Base-by-base conservation (phyloP, 805 yeast genomes). In the Ogataea minuta region DNA sequence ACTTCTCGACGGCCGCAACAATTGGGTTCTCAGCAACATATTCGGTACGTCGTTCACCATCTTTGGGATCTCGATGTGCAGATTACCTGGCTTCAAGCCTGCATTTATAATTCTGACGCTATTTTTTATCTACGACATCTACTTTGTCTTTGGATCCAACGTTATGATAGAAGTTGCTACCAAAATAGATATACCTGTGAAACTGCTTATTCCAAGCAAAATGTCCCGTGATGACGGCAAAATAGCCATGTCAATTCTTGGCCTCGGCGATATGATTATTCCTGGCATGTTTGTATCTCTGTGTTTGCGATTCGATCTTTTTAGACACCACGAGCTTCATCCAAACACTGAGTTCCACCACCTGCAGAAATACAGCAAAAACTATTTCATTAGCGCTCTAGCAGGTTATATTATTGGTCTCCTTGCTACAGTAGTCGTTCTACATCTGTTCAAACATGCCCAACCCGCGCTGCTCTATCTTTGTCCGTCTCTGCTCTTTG, bases 401-500 rank as follows among this genome's bases (percentile, higher is more conserved):
- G 25, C 66, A 2, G 69, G 76, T 9, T 82, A 82, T 54, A 39
- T 60, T 0, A 4, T 66, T n/a, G 81, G 78, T 0, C 53, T 82
- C 27, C 15, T 56, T 0, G 33, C 52, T 0, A 75, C 87, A 1
- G 58, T 71, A 34, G 48, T 44, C 2, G 73, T 68, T 3, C 56
- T 73, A 34, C 60, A 63, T 23, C 35, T 52, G 3, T 73, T 51
- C 44, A 50, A 68, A 1, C 56, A 52, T 9, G 86, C 79, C 1
- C 89, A 81, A 57, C 89, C 89, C 1, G 88, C 88, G 0, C 60
- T 83, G 45, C 53, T 83, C 13, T 82, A 80, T 52, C 57, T 82
- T 17, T 79, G 79, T 4, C 89, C 89, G 4, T 50, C 63, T 4
- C 31, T 72, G 20, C 23, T 67, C 0, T 7, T 64, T 0, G 59